A percentile compares a stretch with the other conserved stretches of the same genome.
Conservation (phyloP, 257 asterid genomes). For the Paulownia fortunei region DNA sequence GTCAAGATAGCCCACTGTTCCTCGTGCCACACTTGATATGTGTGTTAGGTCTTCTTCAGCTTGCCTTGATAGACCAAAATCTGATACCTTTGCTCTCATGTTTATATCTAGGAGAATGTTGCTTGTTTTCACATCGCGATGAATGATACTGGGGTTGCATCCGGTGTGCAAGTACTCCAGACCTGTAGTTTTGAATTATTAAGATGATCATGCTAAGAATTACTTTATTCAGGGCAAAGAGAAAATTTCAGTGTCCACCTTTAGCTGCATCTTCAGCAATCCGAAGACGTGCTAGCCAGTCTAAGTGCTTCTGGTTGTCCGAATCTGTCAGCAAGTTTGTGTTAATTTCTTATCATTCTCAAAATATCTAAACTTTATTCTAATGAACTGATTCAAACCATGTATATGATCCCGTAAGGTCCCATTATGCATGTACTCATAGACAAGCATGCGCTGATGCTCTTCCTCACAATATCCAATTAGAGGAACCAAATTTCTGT, state of each 20-base stretch:
- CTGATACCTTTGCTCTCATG: slow-evolving; percentile 98
- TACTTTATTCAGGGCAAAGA: background rate
- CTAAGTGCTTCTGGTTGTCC: slow-evolving; percentile 63
- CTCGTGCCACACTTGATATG: slow-evolving; percentile 93
- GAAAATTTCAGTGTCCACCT: slow-evolving; percentile 51
- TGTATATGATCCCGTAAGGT: slow-evolving; percentile 89
- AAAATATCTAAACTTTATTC: background rate
- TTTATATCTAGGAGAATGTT: slow-evolving; percentile 88
- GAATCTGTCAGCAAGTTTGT: slow-evolving; percentile 49
- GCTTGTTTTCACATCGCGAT: slow-evolving; percentile 94
- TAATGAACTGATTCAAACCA: slow-evolving; percentile 41
- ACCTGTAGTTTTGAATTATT: slow-evolving; percentile 47
- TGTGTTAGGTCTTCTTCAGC: slow-evolving; percentile 95
- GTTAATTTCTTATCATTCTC: slow-evolving; percentile 23
- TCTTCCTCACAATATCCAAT: slow-evolving; percentile 95
- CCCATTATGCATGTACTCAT: slow-evolving; percentile 98
- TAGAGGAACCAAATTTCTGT: slow-evolving; percentile 93
- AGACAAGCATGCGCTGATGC: slow-evolving; percentile 91
- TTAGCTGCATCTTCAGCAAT: slow-evolving; percentile 98
- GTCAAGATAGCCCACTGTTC: slow-evolving; percentile 97
- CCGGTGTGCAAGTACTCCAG: slow-evolving; percentile 98
- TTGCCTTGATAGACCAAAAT: slow-evolving; percentile 97
- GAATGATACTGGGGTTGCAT: slow-evolving; percentile 96
- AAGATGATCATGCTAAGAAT: background rate
- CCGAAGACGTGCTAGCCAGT: slow-evolving; percentile 86